These are phyloP conservation scores for Crotalaria pallida DNA, from an alignment of 306 rosid genomes.

Conservation along the genomic window DNA sequence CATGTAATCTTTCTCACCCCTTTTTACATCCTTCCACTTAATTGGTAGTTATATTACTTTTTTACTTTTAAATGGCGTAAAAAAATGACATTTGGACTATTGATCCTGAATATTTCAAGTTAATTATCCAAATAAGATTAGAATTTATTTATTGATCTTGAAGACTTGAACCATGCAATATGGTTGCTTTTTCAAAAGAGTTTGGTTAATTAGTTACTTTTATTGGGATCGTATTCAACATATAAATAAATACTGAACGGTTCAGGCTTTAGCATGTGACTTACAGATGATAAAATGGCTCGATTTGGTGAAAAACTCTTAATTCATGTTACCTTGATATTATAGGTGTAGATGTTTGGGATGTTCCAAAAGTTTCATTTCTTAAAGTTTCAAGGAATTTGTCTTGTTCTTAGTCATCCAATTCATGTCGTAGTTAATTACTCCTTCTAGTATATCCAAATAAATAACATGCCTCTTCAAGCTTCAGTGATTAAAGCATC, in stretches of 20 bases:
- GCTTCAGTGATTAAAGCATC: not conserved
- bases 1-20: no score
- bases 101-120: no score
- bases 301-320: constrained; percentile 8
- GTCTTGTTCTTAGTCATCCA: constrained; percentile 5
- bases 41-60: no score
- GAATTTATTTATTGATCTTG: no score
- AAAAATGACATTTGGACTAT: no score
- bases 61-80: no score
- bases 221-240: constrained; percentile 28
- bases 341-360: constrained; percentile 6
- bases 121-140: no score
- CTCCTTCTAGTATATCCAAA: no score
- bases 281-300: constrained; percentile 1
- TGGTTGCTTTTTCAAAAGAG: constrained; percentile 12
- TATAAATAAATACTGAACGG: not conserved
- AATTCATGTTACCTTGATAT: constrained; percentile 4
- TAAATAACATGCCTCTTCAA: constrained; percentile 3
- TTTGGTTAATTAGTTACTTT: constrained; percentile 14
- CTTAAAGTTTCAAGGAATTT: constrained; percentile 24
- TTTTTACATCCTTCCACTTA: no score
- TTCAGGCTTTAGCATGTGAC: constrained; percentile 28
- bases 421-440: not conserved
- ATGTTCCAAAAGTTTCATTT: constrained; percentile 32
- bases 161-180: no score